Conservation (phyloP, 2,329 filamentous ascomycete species). For the Pezicula neosporulosa region DNA sequence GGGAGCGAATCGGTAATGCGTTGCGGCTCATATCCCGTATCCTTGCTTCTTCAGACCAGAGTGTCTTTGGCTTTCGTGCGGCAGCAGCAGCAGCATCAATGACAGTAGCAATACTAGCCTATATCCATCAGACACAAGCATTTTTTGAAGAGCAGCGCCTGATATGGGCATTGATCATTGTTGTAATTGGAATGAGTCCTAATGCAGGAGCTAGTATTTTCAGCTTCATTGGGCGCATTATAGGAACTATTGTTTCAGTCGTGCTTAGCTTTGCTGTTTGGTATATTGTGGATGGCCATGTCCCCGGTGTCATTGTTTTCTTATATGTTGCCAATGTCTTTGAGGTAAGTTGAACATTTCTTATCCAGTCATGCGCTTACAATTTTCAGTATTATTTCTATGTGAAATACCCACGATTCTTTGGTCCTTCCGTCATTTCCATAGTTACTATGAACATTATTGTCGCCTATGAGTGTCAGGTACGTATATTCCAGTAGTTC, state of each 20-base stretch:
- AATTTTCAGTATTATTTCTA: conserved; percentile 48
- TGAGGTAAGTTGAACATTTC: conserved; percentile 33
- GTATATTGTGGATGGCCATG: conserved; percentile 64
- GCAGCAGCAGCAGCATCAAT: conserved; percentile 59
- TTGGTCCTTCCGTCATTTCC: conserved; percentile 54
- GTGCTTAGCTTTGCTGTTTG: conserved; percentile 59
- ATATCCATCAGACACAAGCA: conserved; percentile 56
- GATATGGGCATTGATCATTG: conserved; percentile 72
- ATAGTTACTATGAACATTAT: conserved; percentile 55
- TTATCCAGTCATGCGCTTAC: conserved; percentile 10
- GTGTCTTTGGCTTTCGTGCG: conserved; percentile 64
- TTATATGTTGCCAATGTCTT: conserved; percentile 59
- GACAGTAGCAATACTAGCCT: conserved; percentile 64
- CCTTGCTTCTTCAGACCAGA: conserved; percentile 60
- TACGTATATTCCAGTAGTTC: conserved; percentile 6
- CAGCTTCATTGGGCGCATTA: conserved; percentile 61
- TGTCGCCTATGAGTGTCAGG: conserved; percentile 42
- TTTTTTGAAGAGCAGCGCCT: conserved; percentile 68
- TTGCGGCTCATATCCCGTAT: conserved; percentile 54
- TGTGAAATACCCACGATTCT: conserved; percentile 60
- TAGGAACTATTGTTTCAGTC: conserved; percentile 63
- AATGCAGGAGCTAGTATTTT: conserved; percentile 65
- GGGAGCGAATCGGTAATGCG: conserved; percentile 56
- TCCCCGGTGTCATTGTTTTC: conserved; percentile 62
- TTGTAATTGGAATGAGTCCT: conserved; percentile 16